Conservation (phyloP, 768 basidiomycete genomes). For the Cyclocybe cylindracea region DNA sequence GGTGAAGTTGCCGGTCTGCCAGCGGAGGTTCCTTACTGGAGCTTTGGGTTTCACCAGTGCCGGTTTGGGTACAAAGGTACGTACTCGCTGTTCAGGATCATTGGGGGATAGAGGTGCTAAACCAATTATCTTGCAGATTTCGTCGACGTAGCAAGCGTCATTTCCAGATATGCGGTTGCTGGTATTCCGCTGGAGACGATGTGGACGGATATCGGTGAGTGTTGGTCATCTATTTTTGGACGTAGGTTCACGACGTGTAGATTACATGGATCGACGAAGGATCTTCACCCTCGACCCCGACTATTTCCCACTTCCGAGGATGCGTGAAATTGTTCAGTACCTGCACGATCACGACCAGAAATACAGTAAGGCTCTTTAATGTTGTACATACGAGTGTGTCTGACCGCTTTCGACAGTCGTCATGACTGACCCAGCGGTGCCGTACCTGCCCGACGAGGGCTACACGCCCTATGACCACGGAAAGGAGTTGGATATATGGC, state of each 20-base stretch:
- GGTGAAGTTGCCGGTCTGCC: conserved; percentile 65
- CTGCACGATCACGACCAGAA: conserved; percentile 61
- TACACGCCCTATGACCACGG: conserved; percentile 62
- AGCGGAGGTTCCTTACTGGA: conserved; percentile 77
- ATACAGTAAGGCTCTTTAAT: conserved; percentile 42
- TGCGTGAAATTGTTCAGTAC: conserved; percentile 66
- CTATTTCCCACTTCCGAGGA: conserved; percentile 62
- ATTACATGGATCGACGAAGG: conserved; percentile 70
- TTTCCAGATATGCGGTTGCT: conserved; percentile 60
- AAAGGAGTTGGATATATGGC: conserved; percentile 51
- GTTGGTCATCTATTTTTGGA: neutral
- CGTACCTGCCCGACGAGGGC: conserved; percentile 42
- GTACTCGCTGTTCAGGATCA: conserved; percentile 11
- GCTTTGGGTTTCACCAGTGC: conserved; percentile 72
- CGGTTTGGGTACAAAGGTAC: conserved; percentile 66
- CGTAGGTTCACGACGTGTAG: conserved; percentile 25
- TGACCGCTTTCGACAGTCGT: conserved; percentile 40
- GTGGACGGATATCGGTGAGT: conserved; percentile 75
- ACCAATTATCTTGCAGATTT: conserved; percentile 43
- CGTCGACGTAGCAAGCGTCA: conserved; percentile 61
- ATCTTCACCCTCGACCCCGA: conserved; percentile 70
- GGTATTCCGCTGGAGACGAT: conserved; percentile 73
- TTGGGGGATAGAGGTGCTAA: neutral
- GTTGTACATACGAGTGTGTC: neutral
- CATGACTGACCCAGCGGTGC: conserved; percentile 77